Base-by-base conservation (phyloP, 495 filamentous ascomycete species). In the Penicillium pancosmium region DNA sequence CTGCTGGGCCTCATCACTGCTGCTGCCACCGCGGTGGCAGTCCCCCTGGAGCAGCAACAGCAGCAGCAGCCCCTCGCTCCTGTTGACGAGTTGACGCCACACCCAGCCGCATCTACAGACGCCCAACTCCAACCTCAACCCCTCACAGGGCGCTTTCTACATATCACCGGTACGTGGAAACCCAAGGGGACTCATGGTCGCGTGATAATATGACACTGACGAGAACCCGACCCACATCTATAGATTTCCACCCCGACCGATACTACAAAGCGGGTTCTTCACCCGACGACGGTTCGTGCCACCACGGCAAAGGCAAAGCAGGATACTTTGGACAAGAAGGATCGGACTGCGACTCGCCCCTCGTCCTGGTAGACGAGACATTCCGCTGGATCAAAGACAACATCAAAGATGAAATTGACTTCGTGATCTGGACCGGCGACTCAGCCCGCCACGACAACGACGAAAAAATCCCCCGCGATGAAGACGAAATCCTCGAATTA, bases 381-480 rank as follows among this genome's bases (percentile, higher is more conserved):
- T 93, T 98, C 71, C 81, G 85, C 57, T 99, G 94, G 94, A 89
- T 99, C 54, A 80, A 86, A n/a, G 80, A 86, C 27, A 88, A 97
- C 63, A 66, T 99, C 36, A 89, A 85, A 67, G 91, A 91, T 74
- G 70, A 86, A 11, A 82, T 99, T 52, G 94, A 99, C 73, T 99
- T 99, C 68, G 88, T 98, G 40, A 79, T 99, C 52, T 99, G 95
- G 95, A 98, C 95, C 0, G 94, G 94, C 55, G 94, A 99, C 71
- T 96, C 91, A 19, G 93, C 91, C 33, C 86, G 95, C 58, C 94
- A 98, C 71, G 94, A 97, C 72, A 96, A 88, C 73, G 94, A 98
- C 67, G 92, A 93, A 68, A 70, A 83, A 40, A 83, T 90, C 16
- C 94, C 94, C 16, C 88, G 94, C 50, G 88, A 78, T 16, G 75